Evolutionary conservation across 495 filamentous ascomycete species (phyloP), one percentile per base, ranked within the genome.

Genomic region (Penicillium waksmanii): DNA sequence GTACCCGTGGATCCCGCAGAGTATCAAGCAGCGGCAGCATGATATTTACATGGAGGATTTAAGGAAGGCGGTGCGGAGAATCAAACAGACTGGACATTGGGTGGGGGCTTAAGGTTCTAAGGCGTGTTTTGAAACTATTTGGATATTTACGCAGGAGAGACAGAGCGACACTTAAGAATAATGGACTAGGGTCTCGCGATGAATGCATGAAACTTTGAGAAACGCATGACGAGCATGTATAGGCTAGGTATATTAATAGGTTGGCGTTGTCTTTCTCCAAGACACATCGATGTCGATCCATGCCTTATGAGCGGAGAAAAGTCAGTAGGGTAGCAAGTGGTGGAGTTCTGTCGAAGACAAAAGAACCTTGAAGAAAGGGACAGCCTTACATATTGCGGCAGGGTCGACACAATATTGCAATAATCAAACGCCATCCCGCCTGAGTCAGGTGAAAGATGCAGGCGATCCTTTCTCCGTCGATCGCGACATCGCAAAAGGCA

Each of bases 21-120:
- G 23, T n/a, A n/a, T 63, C 4, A 58, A 42, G 51, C 56, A 58
- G 33, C 31, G 51, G 8, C 56, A 55, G 56, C 61, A 63, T 59
- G 27, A 49, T 50, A 33, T 56, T 21, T 63, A 63, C 55, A 59
- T 63, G 55, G 61, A 63, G 51, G 61, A 63, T 55, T 35, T 63
- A 33, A 54, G 53, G 23, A 59, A 51, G 51, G 61, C 61, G 15
- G 61, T 63, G 3, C 50, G 27, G 51, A 55, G 35, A 43, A 55
- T 63, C 36, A 23, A 56, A 15, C 23, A 50, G 23, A 63, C 61
- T 35, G 61, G 56, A 21, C 61, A 63, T 52, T 63, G 61, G 61
- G 51, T 27, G 31, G 53, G 40, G 6, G 25, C 40, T 31, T 55
- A 18, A 46, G 17, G 5, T 44, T 38, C 11, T 38, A 9, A 38